phyloP scores from a whole-genome alignment of 2,329 filamentous ascomycete genomes.

The Hymenoscyphus repandus region DNA sequence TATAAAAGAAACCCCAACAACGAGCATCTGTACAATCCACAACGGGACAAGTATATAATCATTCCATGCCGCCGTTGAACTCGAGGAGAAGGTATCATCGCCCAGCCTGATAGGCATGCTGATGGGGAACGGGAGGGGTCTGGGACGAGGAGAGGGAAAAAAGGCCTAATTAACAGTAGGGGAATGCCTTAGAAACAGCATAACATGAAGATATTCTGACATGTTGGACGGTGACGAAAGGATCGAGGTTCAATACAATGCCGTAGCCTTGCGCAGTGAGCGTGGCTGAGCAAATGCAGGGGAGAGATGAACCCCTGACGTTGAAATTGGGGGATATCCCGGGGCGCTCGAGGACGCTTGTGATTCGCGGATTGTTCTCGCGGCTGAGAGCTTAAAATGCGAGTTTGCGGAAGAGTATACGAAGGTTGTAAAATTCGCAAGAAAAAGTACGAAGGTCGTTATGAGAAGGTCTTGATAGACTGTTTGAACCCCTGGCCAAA shows the following conservation, averaged over 20 bases:
- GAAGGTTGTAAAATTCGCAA: no score
- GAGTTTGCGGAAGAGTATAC: no score
- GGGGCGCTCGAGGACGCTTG: neutral
- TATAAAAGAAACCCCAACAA: neutral
- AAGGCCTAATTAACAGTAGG: no score
- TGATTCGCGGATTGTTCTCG: neutral
- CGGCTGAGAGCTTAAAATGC: neutral
- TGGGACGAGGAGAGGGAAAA: no score
- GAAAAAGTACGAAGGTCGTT: no score
- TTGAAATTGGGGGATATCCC: neutral
- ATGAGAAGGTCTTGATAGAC: no score
- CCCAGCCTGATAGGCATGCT: conserved; percentile 5
- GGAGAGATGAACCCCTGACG: neutral
- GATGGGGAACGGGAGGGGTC: neutral
- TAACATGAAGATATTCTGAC: neutral
- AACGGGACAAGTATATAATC: neutral
- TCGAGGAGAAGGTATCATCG: neutral
- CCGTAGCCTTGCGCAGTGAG: neutral
- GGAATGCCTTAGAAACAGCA: no score
- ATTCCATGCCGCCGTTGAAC: neutral
- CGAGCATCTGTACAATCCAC: neutral
- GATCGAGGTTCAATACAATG: neutral
- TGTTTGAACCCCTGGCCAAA: no score
- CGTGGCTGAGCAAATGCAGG: neutral
- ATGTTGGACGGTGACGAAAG: neutral